A percentile compares a stretch with the other conserved stretches of the same genome.
Evolutionary conservation across 176 grass and related monocot species (phyloP).

Genomic region (Aegilops sharonensis): DNA sequence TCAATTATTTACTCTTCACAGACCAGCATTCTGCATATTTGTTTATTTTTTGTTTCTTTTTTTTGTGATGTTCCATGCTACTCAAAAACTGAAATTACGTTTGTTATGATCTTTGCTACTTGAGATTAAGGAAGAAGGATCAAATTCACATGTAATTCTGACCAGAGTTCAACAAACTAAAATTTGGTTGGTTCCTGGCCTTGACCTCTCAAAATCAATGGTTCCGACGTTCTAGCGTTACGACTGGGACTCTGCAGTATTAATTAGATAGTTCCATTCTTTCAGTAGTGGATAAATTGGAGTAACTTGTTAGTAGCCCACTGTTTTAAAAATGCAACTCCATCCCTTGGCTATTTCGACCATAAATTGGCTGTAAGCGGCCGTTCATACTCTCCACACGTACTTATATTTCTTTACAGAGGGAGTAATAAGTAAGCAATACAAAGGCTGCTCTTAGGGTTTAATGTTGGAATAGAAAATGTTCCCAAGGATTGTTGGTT

Average conservation of each 20-base stretch:
- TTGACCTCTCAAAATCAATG: neutral
- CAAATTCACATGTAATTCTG: neutral
- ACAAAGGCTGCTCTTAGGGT: neutral
- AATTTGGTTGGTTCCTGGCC: neutral
- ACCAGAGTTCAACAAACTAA: neutral
- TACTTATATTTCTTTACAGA: too few species aligned
- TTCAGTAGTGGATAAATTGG: too few species aligned
- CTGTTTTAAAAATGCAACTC: neutral
- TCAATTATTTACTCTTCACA: neutral
- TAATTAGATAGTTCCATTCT: too few species aligned
- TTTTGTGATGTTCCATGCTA: neutral
- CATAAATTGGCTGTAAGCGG: neutral
- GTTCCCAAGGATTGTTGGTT: neutral
- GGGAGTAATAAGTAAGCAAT: neutral
- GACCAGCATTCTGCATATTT: neutral
- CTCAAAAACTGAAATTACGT: neutral
- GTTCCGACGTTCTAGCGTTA: neutral
- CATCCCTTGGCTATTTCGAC: neutral
- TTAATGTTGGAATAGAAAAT: slow-evolving; percentile 4
- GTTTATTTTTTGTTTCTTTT: neutral
- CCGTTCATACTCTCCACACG: neutral
- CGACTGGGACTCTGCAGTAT: too few species aligned
- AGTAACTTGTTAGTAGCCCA: neutral
- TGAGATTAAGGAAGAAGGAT: slow-evolving; percentile 12
- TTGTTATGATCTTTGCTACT: neutral